These are phyloP conservation scores for Dendryphion nanum DNA, from an alignment of 2,329 filamentous ascomycete species.

Conservation along the genomic window DNA sequence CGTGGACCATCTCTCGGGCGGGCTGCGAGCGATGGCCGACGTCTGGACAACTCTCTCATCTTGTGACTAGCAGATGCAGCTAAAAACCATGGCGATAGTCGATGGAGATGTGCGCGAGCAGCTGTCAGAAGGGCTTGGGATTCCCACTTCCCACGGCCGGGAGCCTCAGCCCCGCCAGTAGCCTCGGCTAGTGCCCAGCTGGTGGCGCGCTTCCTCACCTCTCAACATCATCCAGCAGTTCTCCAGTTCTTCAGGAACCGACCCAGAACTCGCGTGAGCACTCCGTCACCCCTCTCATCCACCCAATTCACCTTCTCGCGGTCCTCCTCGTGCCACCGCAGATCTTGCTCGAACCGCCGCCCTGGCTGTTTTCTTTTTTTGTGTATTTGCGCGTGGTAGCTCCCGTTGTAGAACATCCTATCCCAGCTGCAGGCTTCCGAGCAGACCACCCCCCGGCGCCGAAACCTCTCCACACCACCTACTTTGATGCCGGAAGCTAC, in stretches of 20 bases:
- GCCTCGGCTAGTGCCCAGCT: neutral
- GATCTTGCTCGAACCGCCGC: too few species aligned
- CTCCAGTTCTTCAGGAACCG: neutral
- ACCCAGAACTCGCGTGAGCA: neutral
- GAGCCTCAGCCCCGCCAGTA: neutral
- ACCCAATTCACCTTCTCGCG: neutral
- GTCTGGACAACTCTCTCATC: too few species aligned
- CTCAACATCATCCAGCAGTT: neutral
- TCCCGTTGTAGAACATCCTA: constrained; percentile 21
- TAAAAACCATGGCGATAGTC: constrained; percentile 12
- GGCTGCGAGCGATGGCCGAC: too few species aligned
- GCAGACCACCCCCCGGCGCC: constrained; percentile 22
- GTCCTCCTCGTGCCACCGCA: neutral
- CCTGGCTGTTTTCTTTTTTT: constrained; percentile 10
- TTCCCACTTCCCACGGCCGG: neutral
- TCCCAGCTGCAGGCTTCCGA: constrained; percentile 20
- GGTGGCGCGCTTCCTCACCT: neutral
- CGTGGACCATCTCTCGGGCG: too few species aligned
- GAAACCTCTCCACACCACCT: constrained; percentile 23
- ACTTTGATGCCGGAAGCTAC: constrained; percentile 40
- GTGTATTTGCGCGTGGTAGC: constrained; percentile 15
- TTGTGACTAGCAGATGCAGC: too few species aligned
- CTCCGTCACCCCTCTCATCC: neutral
- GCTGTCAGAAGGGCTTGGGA: constrained; percentile 14
- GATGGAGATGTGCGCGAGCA: constrained; percentile 28